Conservation (phyloP, 805 yeast species). For the Ogataea paraovalis region DNA sequence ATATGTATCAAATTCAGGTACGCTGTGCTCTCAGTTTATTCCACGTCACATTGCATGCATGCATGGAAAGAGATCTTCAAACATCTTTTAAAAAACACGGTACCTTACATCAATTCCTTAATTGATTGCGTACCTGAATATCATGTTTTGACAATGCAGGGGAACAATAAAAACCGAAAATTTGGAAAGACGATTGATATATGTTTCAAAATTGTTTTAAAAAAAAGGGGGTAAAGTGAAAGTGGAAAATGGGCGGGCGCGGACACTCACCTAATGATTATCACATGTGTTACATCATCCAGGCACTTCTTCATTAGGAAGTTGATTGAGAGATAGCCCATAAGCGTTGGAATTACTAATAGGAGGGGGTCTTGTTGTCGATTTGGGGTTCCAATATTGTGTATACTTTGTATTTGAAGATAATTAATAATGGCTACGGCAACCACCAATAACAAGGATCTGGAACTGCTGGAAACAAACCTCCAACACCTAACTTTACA, state of each 20-base stretch:
- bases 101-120: not conserved
- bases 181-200: not conserved
- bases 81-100: not conserved
- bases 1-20: conserved; percentile 1
- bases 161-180: not conserved
- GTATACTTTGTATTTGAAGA: too few relatives aligned
- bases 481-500: conserved; percentile 21
- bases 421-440: not conserved
- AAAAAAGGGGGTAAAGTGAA: not conserved
- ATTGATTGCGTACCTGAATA: not conserved
- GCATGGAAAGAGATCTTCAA: too few relatives aligned
- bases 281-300: not conserved
- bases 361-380: too few relatives aligned
- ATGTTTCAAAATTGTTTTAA: not conserved
- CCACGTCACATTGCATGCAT: not conserved
- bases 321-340: not conserved
- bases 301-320: not conserved
- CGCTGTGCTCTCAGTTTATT: not conserved
- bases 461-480: conserved; percentile 21
- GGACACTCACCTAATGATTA: too few relatives aligned
- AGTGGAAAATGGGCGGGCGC: too few relatives aligned
- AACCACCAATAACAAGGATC: conserved; percentile 1
- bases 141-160: not conserved
- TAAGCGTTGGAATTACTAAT: not conserved
- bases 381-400: too few relatives aligned